phyloP scores from a whole-genome alignment of 768 basidiomycete genomes.

The Austroboletus eburneus region DNA sequence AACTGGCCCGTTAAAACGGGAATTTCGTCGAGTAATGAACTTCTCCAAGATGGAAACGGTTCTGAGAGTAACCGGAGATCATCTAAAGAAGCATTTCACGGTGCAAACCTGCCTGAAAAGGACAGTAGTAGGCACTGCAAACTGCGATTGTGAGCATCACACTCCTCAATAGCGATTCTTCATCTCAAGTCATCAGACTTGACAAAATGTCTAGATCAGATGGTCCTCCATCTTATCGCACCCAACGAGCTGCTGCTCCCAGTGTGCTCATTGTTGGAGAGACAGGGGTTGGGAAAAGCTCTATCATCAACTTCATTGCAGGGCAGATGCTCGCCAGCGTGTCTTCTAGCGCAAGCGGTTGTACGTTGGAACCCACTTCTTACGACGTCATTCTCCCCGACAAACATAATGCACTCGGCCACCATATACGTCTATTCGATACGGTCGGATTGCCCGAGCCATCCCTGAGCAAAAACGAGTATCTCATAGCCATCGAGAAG shows the following conservation, averaged over 20 bases:
- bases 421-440: too few relatives aligned
- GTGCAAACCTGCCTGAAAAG: too few relatives aligned
- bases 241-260: slow-evolving; percentile 23
- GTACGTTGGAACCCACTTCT: slow-evolving; percentile 30
- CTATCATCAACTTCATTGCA: slow-evolving; percentile 38
- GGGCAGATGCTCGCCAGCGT: slow-evolving; percentile 23
- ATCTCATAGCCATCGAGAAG: slow-evolving; percentile 30
- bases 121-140: not conserved
- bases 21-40: too few relatives aligned
- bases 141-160: slow-evolving; percentile 9
- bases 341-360: slow-evolving; percentile 31
- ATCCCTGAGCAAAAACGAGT: slow-evolving; percentile 13
- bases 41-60: too few relatives aligned
- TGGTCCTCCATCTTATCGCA: slow-evolving; percentile 17
- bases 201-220: not conserved
- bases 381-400: slow-evolving; percentile 26
- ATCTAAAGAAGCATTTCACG: too few relatives aligned
- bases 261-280: slow-evolving; percentile 37
- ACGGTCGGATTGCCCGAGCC: slow-evolving; percentile 31
- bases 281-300: slow-evolving; percentile 36
- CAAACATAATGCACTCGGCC: slow-evolving; percentile 10
- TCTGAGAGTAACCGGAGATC: too few relatives aligned
- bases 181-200: slow-evolving; percentile 11
- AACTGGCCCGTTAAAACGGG: too few relatives aligned
- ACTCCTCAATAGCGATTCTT: not conserved